phyloP scores from a whole-genome alignment of 495 filamentous ascomycete genomes.

The Neurospora sp. region DNA sequence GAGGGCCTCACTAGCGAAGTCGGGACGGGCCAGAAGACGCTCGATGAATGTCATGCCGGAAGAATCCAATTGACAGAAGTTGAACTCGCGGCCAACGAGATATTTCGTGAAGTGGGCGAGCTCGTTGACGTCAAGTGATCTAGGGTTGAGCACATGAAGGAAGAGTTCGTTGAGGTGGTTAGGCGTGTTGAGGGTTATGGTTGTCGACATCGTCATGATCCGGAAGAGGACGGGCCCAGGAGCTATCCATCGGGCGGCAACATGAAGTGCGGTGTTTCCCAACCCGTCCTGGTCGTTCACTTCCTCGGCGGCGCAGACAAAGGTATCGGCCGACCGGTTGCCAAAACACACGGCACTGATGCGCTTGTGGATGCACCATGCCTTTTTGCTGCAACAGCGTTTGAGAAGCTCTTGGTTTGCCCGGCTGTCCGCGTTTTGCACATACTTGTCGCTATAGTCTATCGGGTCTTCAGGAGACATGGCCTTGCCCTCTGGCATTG shows the following conservation, averaged over 20 bases:
- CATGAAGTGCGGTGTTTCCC: slow-evolving; percentile 9
- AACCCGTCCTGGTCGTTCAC: slow-evolving; percentile 5
- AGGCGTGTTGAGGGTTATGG: neutral
- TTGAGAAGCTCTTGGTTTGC: slow-evolving; percentile 9
- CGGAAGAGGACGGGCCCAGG: slow-evolving; percentile 6
- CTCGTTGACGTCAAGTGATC: neutral
- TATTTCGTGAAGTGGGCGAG: neutral
- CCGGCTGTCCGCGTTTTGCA: neutral
- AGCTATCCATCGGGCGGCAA: slow-evolving; percentile 9
- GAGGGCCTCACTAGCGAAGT: slow-evolving; percentile 2
- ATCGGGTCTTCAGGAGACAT: neutral
- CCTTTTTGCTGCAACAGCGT: slow-evolving; percentile 6
- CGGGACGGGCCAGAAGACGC: neutral
- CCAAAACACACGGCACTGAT: slow-evolving; percentile 4
- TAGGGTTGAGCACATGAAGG: slow-evolving; percentile 9
- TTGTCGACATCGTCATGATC: neutral
- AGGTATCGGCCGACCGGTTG: slow-evolving; percentile 2
- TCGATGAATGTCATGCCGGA: neutral
- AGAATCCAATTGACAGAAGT: slow-evolving; percentile 1
- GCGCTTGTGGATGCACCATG: slow-evolving; percentile 10
- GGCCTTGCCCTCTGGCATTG: neutral
- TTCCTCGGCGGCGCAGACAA: slow-evolving; percentile 6
- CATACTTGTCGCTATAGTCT: neutral
- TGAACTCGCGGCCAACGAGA: slow-evolving; percentile 1
- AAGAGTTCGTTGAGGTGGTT: slow-evolving; percentile 10